Conservation (phyloP, 2,329 filamentous ascomycete species). For the Pseudopithomyces chartarum region DNA sequence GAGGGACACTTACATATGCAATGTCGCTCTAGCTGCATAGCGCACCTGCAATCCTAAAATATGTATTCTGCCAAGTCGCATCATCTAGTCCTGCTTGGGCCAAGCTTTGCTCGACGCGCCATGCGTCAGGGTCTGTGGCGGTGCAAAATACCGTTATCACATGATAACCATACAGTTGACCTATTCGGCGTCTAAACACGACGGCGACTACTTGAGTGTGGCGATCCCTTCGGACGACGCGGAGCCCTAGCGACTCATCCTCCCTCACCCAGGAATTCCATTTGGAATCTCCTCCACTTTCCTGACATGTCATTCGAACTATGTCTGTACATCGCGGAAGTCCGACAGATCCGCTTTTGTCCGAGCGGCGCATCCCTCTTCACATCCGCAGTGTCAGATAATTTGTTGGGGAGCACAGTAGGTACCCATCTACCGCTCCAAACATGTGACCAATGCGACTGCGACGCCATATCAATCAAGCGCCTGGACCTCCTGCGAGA, state of each 20-base stretch:
- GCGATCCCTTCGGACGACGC: slow-evolving; percentile 24
- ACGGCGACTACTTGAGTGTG: slow-evolving; percentile 24
- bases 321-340: not conserved
- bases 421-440: not conserved
- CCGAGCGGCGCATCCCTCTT: not conserved
- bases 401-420: not conserved
- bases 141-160: slow-evolving; percentile 35
- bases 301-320: slow-evolving; percentile 6
- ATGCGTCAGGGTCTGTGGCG: slow-evolving; percentile 30
- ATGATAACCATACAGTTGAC: slow-evolving; percentile 25
- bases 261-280: not conserved
- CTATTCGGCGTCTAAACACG: slow-evolving; percentile 7
- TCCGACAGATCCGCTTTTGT: slow-evolving; percentile 6
- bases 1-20: slow-evolving; percentile 25
- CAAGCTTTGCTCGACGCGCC: slow-evolving; percentile 12
- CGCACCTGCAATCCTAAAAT: slow-evolving; percentile 33
- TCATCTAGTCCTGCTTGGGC: slow-evolving; percentile 18
- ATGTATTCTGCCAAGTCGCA: slow-evolving; percentile 29
- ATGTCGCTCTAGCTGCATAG: slow-evolving; percentile 38
- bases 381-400: slow-evolving; percentile 3
- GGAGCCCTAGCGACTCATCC: not conserved
- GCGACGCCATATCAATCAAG: not conserved
- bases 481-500: not conserved
- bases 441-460: slow-evolving; percentile 1
- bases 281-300: not conserved